phyloP scores from a whole-genome alignment of 2,329 filamentous ascomycete species.

The Aspergillaceae sp. region DNA sequence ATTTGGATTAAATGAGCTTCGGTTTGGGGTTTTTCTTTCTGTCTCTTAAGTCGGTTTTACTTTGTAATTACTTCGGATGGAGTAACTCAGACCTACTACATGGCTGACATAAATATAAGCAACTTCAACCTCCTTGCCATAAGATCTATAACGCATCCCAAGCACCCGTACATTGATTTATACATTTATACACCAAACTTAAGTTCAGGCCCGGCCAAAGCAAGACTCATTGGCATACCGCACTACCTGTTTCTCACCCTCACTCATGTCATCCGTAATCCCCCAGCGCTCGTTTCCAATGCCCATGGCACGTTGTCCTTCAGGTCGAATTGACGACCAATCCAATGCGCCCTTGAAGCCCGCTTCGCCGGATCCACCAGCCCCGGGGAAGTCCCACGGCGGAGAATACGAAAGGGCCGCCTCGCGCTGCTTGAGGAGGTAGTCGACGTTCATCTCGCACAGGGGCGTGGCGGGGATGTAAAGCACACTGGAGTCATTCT shows the following conservation, averaged over 20 bases:
- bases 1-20: no score
- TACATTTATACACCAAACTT: no score
- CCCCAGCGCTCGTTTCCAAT: constrained; percentile 44
- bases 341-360: constrained; percentile 32
- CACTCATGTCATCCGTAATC: constrained; percentile 37
- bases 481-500: constrained; percentile 67
- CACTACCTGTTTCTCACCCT: constrained; percentile 45
- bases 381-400: constrained; percentile 61
- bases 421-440: constrained; percentile 61
- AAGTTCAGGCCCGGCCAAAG: constrained; percentile 26
- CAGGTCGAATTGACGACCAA: constrained; percentile 33
- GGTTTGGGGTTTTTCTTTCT: no score
- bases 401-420: constrained; percentile 61
- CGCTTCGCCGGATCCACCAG: constrained; percentile 34
- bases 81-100: no score
- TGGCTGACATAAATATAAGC: no score
- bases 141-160: no score
- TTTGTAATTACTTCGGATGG: no score
- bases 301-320: constrained; percentile 50
- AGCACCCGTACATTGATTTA: no score
- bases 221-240: constrained; percentile 47
- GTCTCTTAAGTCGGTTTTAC: no score
- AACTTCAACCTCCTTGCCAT: no score
- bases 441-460: constrained; percentile 64
- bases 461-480: constrained; percentile 84